These are phyloP conservation scores for Globisporangium takayamanum DNA, from an alignment of 352 stramenopile genomes.

Conservation along the genomic window DNA sequence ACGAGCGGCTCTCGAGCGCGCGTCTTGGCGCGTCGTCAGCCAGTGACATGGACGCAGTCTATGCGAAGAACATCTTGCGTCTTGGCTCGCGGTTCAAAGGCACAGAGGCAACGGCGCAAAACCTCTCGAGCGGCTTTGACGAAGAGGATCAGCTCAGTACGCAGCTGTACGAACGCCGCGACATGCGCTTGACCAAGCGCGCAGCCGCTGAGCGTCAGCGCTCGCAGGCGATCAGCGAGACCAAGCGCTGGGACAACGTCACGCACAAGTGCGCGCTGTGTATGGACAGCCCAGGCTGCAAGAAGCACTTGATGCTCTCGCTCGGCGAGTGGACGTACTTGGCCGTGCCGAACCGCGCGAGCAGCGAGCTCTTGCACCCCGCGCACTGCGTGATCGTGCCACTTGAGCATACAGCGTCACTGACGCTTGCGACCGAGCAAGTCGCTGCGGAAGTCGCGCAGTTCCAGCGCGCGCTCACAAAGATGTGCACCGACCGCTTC, in stretches of 20 bases:
- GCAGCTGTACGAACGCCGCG: slow-evolving; percentile 44
- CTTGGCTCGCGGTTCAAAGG: slow-evolving; percentile 69
- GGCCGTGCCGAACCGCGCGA: slow-evolving; percentile 46
- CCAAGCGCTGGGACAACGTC: slow-evolving; percentile 59
- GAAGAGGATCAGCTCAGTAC: slow-evolving; percentile 76
- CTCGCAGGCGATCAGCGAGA: slow-evolving; percentile 40
- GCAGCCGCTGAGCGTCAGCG: slow-evolving; percentile 49
- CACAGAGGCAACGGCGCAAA: slow-evolving; percentile 51
- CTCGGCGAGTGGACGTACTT: slow-evolving; percentile 77
- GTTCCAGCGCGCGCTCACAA: slow-evolving; percentile 51
- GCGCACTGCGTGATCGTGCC: slow-evolving; percentile 73
- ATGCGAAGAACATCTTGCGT: slow-evolving; percentile 69
- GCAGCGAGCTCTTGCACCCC: slow-evolving; percentile 27
- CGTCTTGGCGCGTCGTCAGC: slow-evolving; percentile 18
- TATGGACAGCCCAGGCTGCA: slow-evolving; percentile 65
- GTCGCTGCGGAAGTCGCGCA: slow-evolving; percentile 52
- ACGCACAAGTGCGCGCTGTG: slow-evolving; percentile 65
- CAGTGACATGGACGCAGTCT: slow-evolving; percentile 60
- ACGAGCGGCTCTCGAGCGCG: slow-evolving; percentile 57
- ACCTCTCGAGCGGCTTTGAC: slow-evolving; percentile 72
- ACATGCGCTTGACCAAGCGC: slow-evolving; percentile 49
- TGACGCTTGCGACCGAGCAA: slow-evolving; percentile 54
- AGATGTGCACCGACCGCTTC: slow-evolving; percentile 54
- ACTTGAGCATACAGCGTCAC: slow-evolving; percentile 59
- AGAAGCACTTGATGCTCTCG: slow-evolving; percentile 75